Conservation (phyloP, 2,329 filamentous ascomycete genomes). For the Calonectria hongkongensis region DNA sequence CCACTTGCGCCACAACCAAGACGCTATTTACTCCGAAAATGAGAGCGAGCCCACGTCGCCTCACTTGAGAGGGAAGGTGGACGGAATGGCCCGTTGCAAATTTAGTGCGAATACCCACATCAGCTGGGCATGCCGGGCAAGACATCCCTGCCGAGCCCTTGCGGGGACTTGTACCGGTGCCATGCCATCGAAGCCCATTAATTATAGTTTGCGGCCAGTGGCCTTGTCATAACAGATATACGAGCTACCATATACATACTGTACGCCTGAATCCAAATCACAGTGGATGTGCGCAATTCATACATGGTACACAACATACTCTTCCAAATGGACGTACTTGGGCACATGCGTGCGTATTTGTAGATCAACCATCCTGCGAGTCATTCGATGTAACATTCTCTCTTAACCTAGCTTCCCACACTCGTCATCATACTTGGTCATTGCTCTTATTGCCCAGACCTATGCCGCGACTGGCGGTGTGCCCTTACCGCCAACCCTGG, state of each 20-base stretch:
- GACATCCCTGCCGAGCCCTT: slow-evolving; percentile 5
- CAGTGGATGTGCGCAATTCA: not conserved
- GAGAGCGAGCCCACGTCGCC: not conserved
- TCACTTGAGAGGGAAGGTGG: slow-evolving; percentile 24
- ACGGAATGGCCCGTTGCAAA: slow-evolving; percentile 26
- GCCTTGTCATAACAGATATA: slow-evolving; percentile 19
- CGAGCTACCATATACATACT: slow-evolving; percentile 7
- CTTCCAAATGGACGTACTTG: not conserved
- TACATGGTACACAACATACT: not conserved
- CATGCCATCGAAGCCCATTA: slow-evolving; percentile 14
- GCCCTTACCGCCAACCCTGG: not conserved
- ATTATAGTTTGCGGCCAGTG: slow-evolving; percentile 20
- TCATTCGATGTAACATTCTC: not conserved
- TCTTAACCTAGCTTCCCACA: not conserved
- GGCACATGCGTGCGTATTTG: too few relatives aligned
- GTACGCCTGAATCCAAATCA: not conserved
- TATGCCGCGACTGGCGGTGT: slow-evolving; percentile 6
- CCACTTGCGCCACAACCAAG: slow-evolving; percentile 8
- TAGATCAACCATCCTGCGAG: not conserved
- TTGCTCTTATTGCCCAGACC: not conserved
- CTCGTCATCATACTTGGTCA: not conserved
- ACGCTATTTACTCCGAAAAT: not conserved
- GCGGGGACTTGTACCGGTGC: slow-evolving; percentile 1
- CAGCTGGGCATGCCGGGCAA: slow-evolving; percentile 24
- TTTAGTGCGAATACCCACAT: slow-evolving; percentile 18